Evolutionary conservation across 495 filamentous ascomycete genomes (phyloP).

Genomic region (Tuber aestivum): DNA sequence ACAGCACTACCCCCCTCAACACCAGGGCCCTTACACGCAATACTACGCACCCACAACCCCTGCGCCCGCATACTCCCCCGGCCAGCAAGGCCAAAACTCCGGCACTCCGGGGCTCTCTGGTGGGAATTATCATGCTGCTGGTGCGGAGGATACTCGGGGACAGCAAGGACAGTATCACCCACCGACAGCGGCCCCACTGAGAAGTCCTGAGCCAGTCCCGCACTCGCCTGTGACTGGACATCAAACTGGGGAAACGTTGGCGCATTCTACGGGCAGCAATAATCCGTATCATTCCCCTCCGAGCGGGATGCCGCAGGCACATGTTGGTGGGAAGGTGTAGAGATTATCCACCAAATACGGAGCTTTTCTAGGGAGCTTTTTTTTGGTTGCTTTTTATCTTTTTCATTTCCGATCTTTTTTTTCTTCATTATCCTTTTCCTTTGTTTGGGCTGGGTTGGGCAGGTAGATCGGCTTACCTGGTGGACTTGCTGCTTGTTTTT

Average conservation of each 20-base stretch:
- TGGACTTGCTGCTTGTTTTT: neutral
- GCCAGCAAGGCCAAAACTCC: neutral
- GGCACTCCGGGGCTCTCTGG: neutral
- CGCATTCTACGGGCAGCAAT: neutral
- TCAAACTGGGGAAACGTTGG: neutral
- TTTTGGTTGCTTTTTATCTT: neutral
- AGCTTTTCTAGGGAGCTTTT: neutral
- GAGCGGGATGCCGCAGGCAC: neutral
- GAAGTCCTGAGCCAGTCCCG: neutral
- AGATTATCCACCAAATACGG: neutral
- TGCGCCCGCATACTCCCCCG: conserved; percentile 32
- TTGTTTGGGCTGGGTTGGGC: neutral
- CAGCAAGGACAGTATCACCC: neutral
- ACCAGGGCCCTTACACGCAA: conserved; percentile 9
- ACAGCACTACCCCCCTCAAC: conserved; percentile 18
- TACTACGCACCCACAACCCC: conserved; percentile 30
- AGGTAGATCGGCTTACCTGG: neutral
- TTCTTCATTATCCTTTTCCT: neutral
- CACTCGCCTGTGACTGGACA: neutral
- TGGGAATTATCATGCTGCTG: neutral
- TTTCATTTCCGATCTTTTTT: neutral
- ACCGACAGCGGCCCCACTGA: neutral
- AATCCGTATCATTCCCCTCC: neutral
- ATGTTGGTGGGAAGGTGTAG: neutral
- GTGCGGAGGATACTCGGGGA: neutral